Evolutionary conservation across 108 stramenopile species (phyloP).

Genomic region (Nannochloropsis oceanica): DNA sequence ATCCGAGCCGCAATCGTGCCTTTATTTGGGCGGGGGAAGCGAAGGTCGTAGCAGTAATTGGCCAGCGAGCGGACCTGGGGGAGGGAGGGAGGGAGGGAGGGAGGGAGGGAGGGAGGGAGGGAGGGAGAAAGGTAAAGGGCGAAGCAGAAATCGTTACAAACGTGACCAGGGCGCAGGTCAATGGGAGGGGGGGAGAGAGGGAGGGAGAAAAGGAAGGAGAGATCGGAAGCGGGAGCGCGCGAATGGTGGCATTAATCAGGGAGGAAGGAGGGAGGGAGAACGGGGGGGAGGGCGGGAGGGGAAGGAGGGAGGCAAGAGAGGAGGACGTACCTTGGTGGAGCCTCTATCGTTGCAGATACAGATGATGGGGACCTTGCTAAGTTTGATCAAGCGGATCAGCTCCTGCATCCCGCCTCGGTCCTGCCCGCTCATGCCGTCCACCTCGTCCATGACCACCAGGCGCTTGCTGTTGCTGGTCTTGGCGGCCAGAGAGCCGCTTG

Average conservation of each 20-base stretch:
- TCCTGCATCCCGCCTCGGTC: constrained; percentile 88
- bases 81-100: background rate
- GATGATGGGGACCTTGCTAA: background rate
- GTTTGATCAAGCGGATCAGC: background rate
- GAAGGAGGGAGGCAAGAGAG: too few species aligned
- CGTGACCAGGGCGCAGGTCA: background rate
- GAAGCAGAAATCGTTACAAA: background rate
- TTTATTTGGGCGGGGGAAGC: too few species aligned
- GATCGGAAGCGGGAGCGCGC: background rate
- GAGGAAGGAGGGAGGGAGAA: too few species aligned
- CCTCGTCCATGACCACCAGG: constrained; percentile 95
- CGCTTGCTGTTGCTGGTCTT: constrained; percentile 40
- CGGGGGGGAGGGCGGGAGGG: too few species aligned
- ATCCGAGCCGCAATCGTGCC: too few species aligned
- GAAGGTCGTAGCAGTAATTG: background rate
- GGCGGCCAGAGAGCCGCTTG: background rate
- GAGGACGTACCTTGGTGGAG: background rate
- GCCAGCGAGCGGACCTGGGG: background rate
- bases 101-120: background rate
- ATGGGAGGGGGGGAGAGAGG: background rate
- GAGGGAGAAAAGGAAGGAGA: background rate
- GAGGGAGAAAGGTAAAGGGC: background rate
- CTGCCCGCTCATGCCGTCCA: constrained; percentile 94
- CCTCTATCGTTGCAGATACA: background rate
- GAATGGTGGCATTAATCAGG: background rate